Evolutionary conservation across 331 rosid species (phyloP), one percentile per base, ranked within the genome.

Genomic region (Erythrophleum ivorense): DNA sequence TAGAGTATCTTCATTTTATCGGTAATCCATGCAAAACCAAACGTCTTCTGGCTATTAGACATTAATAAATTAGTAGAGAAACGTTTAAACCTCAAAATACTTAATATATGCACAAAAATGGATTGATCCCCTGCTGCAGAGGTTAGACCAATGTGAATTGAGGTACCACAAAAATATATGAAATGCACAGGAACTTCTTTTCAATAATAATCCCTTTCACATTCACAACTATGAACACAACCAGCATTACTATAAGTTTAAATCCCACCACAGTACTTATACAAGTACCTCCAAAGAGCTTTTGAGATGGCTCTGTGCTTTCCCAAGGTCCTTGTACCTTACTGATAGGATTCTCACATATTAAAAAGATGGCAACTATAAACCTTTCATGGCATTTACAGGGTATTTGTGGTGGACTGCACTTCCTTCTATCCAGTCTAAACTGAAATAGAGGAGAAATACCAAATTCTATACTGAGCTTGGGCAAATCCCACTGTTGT

Each of bases 361-460:
- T 13, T 40, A 36, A 36, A 36, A 36, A 36, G 40, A 41, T 46
- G 50, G 50, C 13, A 46, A 0, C 50, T 46, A 7, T 9, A 8
- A 1, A 8, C 52, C 50, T 75, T n/a, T n/a, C n/a, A n/a, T 38
- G 34, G n/a, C 54, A 64, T 54, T 9, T 18, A 38, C 55, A 3
- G 1, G 29, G 80, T 77, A 34, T 13, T 45, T 43, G 45, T 11
- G 16, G 14, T 36, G 64, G 9, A 69, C 15, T 38, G 62, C 74
- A 62, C 58, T 79, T 70, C 5, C 46, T 36, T 40, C 10, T 75
- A 50, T 62, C 75, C 57, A 49, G 34, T 70, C 62, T 67, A 75
- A 80, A 31, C n/a, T 52, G 29, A n/a, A 75, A 50, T 50, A 14
- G 15, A 81, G 45, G 29, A 53, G 50, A 57, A 69, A 62, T 75